Base-by-base conservation (phyloP, 306 rosid genomes). In the Crataegus laevigata region DNA sequence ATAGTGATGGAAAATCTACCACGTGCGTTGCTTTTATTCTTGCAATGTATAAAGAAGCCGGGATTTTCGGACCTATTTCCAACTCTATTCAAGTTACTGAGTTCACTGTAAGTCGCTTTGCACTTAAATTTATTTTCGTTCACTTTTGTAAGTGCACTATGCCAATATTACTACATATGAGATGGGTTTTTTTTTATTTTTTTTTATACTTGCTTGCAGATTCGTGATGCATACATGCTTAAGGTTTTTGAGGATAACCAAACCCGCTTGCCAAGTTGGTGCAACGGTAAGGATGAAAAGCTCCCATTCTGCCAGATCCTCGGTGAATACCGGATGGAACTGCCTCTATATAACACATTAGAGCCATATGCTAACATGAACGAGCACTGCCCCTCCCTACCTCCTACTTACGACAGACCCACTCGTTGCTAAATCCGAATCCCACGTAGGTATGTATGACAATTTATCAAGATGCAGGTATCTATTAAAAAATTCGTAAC, bases 301-400 rank as follows among this genome's bases (percentile, higher is more conserved):
- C 88, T 87, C 66, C 96, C 93, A 2, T 94, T 94, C 84, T 94
- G 98, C 92, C 97, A 94, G 88, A 89, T 94, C 89, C 97, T 94
- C 43, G 98, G 98, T 50, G 96, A 94, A 72, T 91, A 87, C 66
- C 76, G 81, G 84, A 94, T 94, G 97, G 96, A 94, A 83, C 84
- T 94, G 59, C 98, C 98, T 28, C 86, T 86, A 75, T 94, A 91
- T 64, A 91, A 94, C 89, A 84, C 97, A 19, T 52, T 91, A 72
- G 89, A 87, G 71, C 96, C 92, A 22, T 94, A 91, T 61, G 84
- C 96, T 34, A 89, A 90, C 82, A 94, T 94, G 98, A 94, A 94
- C 21, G 97, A 94, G 87, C 74, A 89, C 26, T 94, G 98, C 85
- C 97, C 97, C 71, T 89, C 98, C 32, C 82, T 91, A 28, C 98